Conservation (phyloP, 2,329 filamentous ascomycete genomes). For the Neopestalotiopsis rosae region DNA sequence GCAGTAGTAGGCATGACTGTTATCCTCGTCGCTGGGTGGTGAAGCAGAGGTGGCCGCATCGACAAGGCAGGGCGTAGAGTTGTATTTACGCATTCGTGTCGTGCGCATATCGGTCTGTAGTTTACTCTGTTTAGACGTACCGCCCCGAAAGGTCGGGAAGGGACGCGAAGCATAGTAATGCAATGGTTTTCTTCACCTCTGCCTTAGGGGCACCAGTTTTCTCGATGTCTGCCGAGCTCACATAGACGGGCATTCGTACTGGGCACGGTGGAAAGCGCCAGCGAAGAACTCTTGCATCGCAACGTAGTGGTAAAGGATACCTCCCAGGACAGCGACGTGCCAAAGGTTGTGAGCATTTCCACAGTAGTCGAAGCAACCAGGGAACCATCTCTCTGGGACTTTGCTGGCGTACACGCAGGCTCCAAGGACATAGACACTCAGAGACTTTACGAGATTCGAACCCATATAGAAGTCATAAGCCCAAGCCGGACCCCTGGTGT, state of each 20-base stretch:
- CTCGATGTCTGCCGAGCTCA: slow-evolving; percentile 34
- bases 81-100: not conserved
- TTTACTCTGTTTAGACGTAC: not conserved
- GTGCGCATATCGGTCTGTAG: not conserved
- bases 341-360: slow-evolving; percentile 97
- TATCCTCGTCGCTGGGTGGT: not conserved
- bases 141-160: not conserved
- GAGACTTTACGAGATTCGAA: slow-evolving; percentile 75
- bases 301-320: slow-evolving; percentile 95
- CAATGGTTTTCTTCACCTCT: not conserved
- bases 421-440: slow-evolving; percentile 84
- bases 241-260: slow-evolving; percentile 62
- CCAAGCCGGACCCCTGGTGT: slow-evolving; percentile 78
- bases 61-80: not conserved
- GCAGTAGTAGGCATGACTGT: not conserved
- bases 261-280: slow-evolving; percentile 72
- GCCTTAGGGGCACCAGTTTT: not conserved
- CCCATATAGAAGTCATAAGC: slow-evolving; percentile 90
- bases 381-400: slow-evolving; percentile 89
- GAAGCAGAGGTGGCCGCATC: not conserved
- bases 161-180: not conserved
- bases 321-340: slow-evolving; percentile 88
- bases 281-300: slow-evolving; percentile 97
- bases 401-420: slow-evolving; percentile 90
- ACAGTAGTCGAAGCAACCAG: slow-evolving; percentile 92